A percentile compares a stretch with the other conserved stretches of the same genome.
phyloP scores from a whole-genome alignment of 2,329 filamentous ascomycete species.

The Helotiales sp. region DNA sequence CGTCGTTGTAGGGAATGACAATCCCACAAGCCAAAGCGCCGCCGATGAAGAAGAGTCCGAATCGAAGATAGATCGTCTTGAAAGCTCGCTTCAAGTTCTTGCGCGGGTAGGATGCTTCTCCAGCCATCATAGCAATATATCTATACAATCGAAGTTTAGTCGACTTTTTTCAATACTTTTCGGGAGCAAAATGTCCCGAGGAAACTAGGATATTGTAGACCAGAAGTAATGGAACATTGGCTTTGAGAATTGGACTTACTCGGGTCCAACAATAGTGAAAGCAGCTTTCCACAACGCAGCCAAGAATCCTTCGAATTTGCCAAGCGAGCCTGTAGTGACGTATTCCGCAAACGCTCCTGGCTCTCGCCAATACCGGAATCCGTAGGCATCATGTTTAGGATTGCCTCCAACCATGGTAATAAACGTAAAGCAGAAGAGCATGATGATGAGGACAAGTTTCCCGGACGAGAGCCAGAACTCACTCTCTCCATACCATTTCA shows the following conservation, averaged over 20 bases:
- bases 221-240: too few relatives aligned
- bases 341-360: conserved; percentile 61
- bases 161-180: too few relatives aligned
- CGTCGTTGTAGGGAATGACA: conserved; percentile 64
- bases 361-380: conserved; percentile 67
- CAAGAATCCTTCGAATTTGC: conserved; percentile 68
- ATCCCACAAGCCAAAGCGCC: conserved; percentile 68
- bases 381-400: conserved; percentile 65
- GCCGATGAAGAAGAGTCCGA: conserved; percentile 70
- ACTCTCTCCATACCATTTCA: conserved; percentile 67
- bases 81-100: conserved; percentile 66
- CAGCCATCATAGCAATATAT: conserved; percentile 68
- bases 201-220: too few relatives aligned
- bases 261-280: conserved; percentile 28
- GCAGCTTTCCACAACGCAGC: conserved; percentile 51
- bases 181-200: too few relatives aligned
- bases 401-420: conserved; percentile 73
- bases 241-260: too few relatives aligned
- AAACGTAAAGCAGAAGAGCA: conserved; percentile 62
- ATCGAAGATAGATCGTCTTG: conserved; percentile 72
- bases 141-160: too few relatives aligned
- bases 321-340: conserved; percentile 62
- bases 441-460: conserved; percentile 47
- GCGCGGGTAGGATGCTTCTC: conserved; percentile 65
- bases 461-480: conserved; percentile 64